Evolutionary conservation across 2,329 filamentous ascomycete species (phyloP).

Genomic region (Aspergillus fumigatus): DNA sequence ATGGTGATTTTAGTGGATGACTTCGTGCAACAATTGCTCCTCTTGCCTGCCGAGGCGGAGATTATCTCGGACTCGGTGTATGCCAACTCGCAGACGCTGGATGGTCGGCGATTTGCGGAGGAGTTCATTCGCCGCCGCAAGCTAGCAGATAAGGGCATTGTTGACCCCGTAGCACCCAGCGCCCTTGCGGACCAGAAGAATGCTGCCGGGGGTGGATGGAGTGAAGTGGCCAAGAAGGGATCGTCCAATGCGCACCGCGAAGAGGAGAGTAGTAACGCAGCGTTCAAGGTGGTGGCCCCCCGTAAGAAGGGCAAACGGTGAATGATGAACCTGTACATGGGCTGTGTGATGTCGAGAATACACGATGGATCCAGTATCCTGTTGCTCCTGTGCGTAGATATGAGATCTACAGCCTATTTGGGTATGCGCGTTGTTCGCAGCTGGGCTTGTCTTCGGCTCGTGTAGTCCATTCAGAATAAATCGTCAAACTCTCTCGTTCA

Average conservation of each 20-base stretch:
- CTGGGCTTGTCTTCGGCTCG: neutral
- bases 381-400: neutral
- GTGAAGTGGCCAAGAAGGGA: constrained; percentile 94
- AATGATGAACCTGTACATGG: constrained; percentile 2
- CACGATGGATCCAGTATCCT: neutral
- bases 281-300: constrained; percentile 84
- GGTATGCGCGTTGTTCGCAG: neutral
- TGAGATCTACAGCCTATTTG: neutral
- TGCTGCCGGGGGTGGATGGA: constrained; percentile 68
- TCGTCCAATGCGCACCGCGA: constrained; percentile 46
- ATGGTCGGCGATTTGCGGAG: constrained; percentile 87
- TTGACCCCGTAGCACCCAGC: constrained; percentile 58
- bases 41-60: constrained; percentile 69
- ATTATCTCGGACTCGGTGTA: constrained; percentile 91
- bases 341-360: neutral
- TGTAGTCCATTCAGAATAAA: neutral
- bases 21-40: constrained; percentile 71
- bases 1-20: constrained; percentile 59
- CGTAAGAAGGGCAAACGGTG: constrained; percentile 88
- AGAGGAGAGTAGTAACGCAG: constrained; percentile 46
- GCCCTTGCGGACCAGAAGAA: constrained; percentile 49
- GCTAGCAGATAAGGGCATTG: constrained; percentile 84
- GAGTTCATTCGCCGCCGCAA: constrained; percentile 92
- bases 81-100: constrained; percentile 78
- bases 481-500: neutral